Evolutionary conservation across 2,329 filamentous ascomycete species (phyloP).

Genomic region (Calonectria henricotiae): DNA sequence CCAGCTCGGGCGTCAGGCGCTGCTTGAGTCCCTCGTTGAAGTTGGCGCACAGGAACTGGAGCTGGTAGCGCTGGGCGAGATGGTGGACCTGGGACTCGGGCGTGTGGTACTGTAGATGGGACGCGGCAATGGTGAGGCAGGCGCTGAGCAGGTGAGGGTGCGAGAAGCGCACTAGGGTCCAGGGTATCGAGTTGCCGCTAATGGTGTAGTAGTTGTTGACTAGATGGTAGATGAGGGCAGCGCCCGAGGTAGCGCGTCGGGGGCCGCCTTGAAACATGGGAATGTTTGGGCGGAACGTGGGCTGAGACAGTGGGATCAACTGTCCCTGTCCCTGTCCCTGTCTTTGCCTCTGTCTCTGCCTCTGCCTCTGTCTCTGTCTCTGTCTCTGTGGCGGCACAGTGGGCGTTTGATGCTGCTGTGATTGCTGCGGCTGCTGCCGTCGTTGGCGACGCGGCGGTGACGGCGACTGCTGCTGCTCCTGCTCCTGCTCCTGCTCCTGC

Average conservation of each 20-base stretch:
- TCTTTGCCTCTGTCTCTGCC: not conserved
- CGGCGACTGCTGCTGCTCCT: not conserved
- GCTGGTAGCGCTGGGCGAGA: conserved; percentile 27
- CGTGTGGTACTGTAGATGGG: conserved; percentile 24
- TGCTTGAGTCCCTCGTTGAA: conserved; percentile 13
- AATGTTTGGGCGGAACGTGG: conserved; percentile 16
- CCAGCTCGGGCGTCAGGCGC: not conserved
- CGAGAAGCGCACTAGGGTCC: not conserved
- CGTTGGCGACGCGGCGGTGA: not conserved
- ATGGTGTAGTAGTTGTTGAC: conserved; percentile 22
- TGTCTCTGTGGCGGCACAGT: not conserved
- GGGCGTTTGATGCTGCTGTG: not conserved
- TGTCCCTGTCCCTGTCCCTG: not conserved
- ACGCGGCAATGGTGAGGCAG: conserved; percentile 23
- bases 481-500: not conserved
- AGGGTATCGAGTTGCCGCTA: conserved; percentile 9
- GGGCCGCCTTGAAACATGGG: not conserved
- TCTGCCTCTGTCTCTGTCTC: not conserved
- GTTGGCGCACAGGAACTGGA: conserved; percentile 9
- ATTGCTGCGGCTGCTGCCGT: not conserved
- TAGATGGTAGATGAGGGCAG: conserved; percentile 17
- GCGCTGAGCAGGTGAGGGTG: conserved; percentile 15
- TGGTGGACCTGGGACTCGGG: conserved; percentile 9
- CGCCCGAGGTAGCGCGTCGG: conserved; percentile 14
- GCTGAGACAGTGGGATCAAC: conserved; percentile 19